A percentile compares a stretch with the other conserved stretches of the same genome.
These are phyloP conservation scores for Glonium stellatum DNA, from an alignment of 495 filamentous ascomycete species.

Conservation along the genomic window DNA sequence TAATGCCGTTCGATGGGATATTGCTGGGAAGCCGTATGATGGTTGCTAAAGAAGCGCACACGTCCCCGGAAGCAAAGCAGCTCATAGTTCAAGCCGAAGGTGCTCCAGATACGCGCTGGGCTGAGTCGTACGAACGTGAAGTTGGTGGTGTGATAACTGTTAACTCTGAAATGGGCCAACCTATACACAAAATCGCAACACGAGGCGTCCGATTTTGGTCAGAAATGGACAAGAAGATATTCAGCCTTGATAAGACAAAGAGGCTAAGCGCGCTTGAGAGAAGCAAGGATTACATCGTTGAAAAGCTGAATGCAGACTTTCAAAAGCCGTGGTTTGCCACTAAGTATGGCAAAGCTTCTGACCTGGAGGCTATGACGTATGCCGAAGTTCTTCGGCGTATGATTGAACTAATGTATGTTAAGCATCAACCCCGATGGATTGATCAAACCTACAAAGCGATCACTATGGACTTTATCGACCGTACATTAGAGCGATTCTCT, in stretches of 20 bases:
- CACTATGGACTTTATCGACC: conserved; percentile 90
- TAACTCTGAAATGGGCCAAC: conserved; percentile 96
- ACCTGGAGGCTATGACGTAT: conserved; percentile 98
- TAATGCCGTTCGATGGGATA: conserved; percentile 90
- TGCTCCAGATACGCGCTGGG: conserved; percentile 98
- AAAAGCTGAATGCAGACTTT: conserved; percentile 95
- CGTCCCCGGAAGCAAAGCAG: conserved; percentile 85
- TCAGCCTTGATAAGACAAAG: conserved; percentile 91
- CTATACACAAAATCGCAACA: conserved; percentile 96
- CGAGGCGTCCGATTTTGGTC: conserved; percentile 93
- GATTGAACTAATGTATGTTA: conserved; percentile 94
- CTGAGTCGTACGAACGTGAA: conserved; percentile 79
- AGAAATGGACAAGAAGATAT: conserved; percentile 97
- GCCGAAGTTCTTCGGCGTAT: conserved; percentile 84
- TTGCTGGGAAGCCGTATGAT: conserved; percentile 90
- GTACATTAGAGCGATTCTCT: conserved; percentile 86
- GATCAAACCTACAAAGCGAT: conserved; percentile 73
- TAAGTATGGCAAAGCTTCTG: conserved; percentile 80
- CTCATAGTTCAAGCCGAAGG: conserved; percentile 89
- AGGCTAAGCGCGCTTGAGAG: conserved; percentile 86
- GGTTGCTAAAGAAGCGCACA: conserved; percentile 91
- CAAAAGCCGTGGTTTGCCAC: conserved; percentile 98
- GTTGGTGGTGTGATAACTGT: conserved; percentile 97
- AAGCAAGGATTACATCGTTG: conserved; percentile 87
- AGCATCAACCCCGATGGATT: conserved; percentile 90